A percentile compares a stretch with the other conserved stretches of the same genome.
These are phyloP conservation scores for Monosiga brevicollis DNA, from an alignment of 78 protist species.

Conservation along the genomic window DNA sequence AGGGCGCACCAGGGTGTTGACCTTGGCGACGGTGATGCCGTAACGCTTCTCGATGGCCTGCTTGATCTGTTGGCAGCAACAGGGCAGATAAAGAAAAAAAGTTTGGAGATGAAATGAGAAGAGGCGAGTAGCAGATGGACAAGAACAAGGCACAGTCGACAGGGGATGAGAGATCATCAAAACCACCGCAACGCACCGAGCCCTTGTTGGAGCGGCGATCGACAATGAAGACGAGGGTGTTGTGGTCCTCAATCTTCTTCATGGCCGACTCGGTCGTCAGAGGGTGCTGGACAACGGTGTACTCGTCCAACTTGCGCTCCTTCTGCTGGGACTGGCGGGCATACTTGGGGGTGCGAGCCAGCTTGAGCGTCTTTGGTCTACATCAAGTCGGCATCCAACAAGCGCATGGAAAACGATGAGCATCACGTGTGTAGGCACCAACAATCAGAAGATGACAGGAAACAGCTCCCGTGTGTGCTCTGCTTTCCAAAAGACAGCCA, in stretches of 20 bases:
- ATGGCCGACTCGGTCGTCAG: conserved; percentile 92
- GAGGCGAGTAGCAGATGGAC: too few species aligned
- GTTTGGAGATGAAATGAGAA: too few species aligned
- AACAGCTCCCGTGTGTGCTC: not conserved
- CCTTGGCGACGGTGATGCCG: conserved; percentile 72
- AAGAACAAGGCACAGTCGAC: too few species aligned
- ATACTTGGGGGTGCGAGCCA: conserved; percentile 23
- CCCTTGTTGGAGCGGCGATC: conserved; percentile 84
- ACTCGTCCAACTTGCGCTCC: conserved; percentile 43
- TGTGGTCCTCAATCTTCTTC: conserved; percentile 94
- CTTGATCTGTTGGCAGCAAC: conserved; percentile 62
- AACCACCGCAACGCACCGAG: conserved; percentile 28
- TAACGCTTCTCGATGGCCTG: conserved; percentile 83
- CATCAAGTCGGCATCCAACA: not conserved
- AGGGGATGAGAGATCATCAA: too few species aligned
- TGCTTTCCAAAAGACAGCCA: not conserved
- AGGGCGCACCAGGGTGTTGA: conserved; percentile 91
- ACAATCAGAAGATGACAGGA: not conserved
- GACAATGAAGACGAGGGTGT: conserved; percentile 94
- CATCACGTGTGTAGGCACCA: not conserved
- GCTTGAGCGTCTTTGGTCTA: conserved; percentile 15
- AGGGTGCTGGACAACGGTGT: conserved; percentile 80
- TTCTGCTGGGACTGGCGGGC: conserved; percentile 8
- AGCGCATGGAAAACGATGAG: not conserved
- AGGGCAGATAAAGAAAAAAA: too few species aligned